Percentiles rank a stretch among this genome's conserved stretches.
phyloP scores from a whole-genome alignment of 352 stramenopile genomes.

The Globisporangium solare region DNA sequence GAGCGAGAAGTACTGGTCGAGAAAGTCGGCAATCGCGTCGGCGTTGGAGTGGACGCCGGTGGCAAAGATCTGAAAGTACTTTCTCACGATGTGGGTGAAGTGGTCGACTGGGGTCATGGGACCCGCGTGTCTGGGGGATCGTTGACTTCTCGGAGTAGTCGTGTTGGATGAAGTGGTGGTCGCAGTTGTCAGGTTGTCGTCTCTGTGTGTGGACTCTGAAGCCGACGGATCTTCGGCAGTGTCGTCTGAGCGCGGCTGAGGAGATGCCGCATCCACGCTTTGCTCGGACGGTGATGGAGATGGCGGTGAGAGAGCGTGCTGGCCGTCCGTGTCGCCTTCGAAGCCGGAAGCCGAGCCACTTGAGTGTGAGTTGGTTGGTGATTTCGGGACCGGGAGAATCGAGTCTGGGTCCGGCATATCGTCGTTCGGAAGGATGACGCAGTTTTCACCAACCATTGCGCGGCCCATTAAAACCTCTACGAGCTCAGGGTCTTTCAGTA shows the following conservation, averaged over 20 bases:
- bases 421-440: constrained; percentile 5
- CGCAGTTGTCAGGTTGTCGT: too few species aligned
- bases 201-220: background rate
- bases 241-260: background rate
- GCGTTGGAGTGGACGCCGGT: constrained; percentile 5
- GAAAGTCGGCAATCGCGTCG: constrained; percentile 1
- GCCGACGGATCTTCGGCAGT: background rate
- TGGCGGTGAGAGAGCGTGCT: background rate
- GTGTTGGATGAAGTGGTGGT: too few species aligned
- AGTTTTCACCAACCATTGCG: constrained; percentile 33
- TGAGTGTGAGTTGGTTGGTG: background rate
- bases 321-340: constrained; percentile 9
- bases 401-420: background rate
- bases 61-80: constrained; percentile 11
- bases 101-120: constrained; percentile 12
- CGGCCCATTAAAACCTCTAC: constrained; percentile 28
- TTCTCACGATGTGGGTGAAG: constrained; percentile 9
- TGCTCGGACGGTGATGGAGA: background rate
- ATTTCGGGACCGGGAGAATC: background rate
- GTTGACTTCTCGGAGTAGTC: too few species aligned
- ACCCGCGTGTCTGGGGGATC: background rate
- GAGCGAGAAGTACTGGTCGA: constrained; percentile 7
- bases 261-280: too few species aligned
- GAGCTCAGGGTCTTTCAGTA: constrained; percentile 28
- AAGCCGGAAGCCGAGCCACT: background rate